Evolutionary conservation across 2,329 filamentous ascomycete species (phyloP).

Genomic region (Incumbomyces lentus): DNA sequence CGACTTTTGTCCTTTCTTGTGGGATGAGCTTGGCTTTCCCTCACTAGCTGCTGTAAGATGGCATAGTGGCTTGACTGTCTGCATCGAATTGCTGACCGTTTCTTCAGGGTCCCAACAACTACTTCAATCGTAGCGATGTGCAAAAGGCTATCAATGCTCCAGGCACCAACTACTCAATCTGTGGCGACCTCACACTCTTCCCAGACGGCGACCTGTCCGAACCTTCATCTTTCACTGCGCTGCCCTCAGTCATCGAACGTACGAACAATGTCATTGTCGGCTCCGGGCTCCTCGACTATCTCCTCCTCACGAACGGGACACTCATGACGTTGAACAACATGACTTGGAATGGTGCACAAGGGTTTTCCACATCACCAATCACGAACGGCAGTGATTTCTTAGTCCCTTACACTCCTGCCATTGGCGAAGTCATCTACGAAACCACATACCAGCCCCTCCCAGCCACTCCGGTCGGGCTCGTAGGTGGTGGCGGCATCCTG

Average conservation of each 20-base stretch:
- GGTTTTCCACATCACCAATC: slow-evolving; percentile 34
- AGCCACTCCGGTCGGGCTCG: slow-evolving; percentile 22
- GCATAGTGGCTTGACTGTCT: too few relatives aligned
- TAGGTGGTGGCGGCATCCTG: slow-evolving; percentile 32
- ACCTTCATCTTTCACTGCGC: slow-evolving; percentile 16
- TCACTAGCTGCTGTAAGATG: slow-evolving; percentile 1
- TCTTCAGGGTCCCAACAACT: slow-evolving; percentile 49
- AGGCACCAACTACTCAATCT: slow-evolving; percentile 34
- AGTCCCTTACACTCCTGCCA: slow-evolving; percentile 34
- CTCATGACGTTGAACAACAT: slow-evolving; percentile 44
- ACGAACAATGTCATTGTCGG: slow-evolving; percentile 44
- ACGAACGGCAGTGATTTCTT: slow-evolving; percentile 31
- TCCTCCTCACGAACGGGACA: slow-evolving; percentile 42
- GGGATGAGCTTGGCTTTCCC: slow-evolving; percentile 57
- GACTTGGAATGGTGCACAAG: slow-evolving; percentile 42
- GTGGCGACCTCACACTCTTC: slow-evolving; percentile 26
- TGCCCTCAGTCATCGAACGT: slow-evolving; percentile 35
- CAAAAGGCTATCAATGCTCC: slow-evolving; percentile 41
- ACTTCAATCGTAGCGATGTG: slow-evolving; percentile 45
- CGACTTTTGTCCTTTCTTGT: too few relatives aligned
- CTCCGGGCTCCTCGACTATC: slow-evolving; percentile 39
- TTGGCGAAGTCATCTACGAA: slow-evolving; percentile 25
- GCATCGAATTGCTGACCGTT: too few relatives aligned
- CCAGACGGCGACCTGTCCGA: slow-evolving; percentile 40
- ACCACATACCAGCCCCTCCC: slow-evolving; percentile 18